Percentiles rank a stretch among this genome's conserved stretches.
Evolutionary conservation across 805 yeast genomes (phyloP).

Genomic region (Kockiozyma suomiensis): DNA sequence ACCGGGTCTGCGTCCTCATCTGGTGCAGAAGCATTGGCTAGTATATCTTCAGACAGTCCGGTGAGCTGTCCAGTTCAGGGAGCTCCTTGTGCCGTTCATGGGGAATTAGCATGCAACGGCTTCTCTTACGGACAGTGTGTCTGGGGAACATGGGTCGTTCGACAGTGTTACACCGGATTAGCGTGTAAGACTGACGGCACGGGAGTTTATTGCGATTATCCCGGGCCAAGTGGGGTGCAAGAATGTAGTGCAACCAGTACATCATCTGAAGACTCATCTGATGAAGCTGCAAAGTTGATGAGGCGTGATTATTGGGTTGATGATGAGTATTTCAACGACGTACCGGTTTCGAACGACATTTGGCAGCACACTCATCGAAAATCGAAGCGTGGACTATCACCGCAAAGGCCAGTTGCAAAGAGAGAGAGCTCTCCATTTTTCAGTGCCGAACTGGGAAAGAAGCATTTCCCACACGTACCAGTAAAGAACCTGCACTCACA

Average conservation of each 20-base stretch:
- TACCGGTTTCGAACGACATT: not conserved
- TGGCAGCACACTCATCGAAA: not conserved
- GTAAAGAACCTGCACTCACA: constrained; percentile 8
- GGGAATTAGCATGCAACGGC: constrained; percentile 38
- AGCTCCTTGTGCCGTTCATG: constrained; percentile 37
- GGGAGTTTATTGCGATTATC: constrained; percentile 39
- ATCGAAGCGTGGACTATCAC: constrained; percentile 36
- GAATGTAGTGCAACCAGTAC: constrained; percentile 39
- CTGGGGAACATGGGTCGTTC: constrained; percentile 39
- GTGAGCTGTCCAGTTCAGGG: constrained; percentile 32
- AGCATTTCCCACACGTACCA: constrained; percentile 28
- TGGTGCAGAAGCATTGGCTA: not conserved
- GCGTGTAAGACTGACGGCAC: constrained; percentile 35
- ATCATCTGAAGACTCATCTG: constrained; percentile 42
- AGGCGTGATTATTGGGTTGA: not conserved
- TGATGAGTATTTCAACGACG: not conserved
- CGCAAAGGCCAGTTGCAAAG: constrained; percentile 44
- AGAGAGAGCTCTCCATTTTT: constrained; percentile 40
- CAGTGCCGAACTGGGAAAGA: constrained; percentile 20
- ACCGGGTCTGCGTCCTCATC: not conserved
- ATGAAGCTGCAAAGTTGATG: not conserved
- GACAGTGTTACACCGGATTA: constrained; percentile 41
- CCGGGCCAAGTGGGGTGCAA: constrained; percentile 37
- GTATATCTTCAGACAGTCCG: not conserved
- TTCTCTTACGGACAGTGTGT: constrained; percentile 38